phyloP scores from a whole-genome alignment of 805 yeast species.

The Lachancea sp. region DNA sequence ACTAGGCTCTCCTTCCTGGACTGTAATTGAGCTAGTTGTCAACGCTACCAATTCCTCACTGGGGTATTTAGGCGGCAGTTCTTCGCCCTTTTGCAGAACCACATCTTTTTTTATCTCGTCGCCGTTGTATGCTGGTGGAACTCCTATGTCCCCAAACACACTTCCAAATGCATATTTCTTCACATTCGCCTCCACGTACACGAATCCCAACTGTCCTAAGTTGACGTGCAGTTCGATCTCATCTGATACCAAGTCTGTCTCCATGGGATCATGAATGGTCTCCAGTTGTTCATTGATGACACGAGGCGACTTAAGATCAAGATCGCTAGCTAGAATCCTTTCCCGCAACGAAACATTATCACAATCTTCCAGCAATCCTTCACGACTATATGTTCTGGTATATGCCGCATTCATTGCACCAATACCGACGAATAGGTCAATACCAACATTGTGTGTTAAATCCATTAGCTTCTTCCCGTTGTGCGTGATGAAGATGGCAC shows the following conservation, averaged over 20 bases:
- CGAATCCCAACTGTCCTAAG: conserved; percentile 72
- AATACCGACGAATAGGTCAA: conserved; percentile 36
- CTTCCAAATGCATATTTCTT: conserved; percentile 74
- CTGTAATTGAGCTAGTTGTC: conserved; percentile 25
- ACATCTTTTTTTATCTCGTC: conserved; percentile 41
- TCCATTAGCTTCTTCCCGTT: conserved; percentile 87
- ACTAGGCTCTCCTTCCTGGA: conserved; percentile 9
- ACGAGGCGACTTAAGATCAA: conserved; percentile 18
- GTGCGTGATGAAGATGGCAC: conserved; percentile 85
- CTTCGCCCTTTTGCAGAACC: conserved; percentile 65
- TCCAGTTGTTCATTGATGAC: conserved; percentile 13
- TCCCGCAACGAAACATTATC: conserved; percentile 30
- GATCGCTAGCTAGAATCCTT: conserved; percentile 17
- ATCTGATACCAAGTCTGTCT: conserved; percentile 22
- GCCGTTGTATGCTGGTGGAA: conserved; percentile 41
- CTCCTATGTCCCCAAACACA: conserved; percentile 38
- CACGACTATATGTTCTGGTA: conserved; percentile 33
- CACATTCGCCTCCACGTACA: conserved; percentile 76
- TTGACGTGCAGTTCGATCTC: conserved; percentile 49
- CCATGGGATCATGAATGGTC: conserved; percentile 20
- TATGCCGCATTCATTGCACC: conserved; percentile 37
- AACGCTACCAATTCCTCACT: conserved; percentile 57
- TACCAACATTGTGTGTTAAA: conserved; percentile 63
- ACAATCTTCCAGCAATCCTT: conserved; percentile 32
- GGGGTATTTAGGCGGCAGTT: conserved; percentile 65